Conservation (phyloP, 306 rosid genomes). For the Morella rubra region DNA sequence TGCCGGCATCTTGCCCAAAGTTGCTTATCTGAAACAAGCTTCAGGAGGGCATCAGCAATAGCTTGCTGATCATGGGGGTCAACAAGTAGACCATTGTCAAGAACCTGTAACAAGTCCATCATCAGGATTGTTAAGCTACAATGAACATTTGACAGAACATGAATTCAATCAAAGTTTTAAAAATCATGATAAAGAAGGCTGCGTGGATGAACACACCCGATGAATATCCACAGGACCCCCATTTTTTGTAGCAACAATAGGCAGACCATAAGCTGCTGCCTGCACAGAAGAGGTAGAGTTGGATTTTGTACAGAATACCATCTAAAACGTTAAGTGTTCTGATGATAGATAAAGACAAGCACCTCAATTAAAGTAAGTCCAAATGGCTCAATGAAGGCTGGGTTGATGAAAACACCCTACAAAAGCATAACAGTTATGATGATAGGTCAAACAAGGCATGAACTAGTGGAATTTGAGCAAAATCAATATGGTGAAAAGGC, state of each 20-base stretch:
- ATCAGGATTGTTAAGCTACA: conserved; percentile 5
- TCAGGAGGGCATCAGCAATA: conserved; percentile 60
- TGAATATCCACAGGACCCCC: conserved; percentile 66
- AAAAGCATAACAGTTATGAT: conserved; percentile 2
- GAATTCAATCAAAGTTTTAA: conserved; percentile 5
- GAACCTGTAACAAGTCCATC: conserved; percentile 34
- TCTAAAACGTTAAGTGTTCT: conserved; percentile 1
- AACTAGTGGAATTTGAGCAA: neutral
- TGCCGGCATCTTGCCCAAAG: conserved; percentile 63
- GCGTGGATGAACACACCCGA: conserved; percentile 35
- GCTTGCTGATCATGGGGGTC: conserved; percentile 61
- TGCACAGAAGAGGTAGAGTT: conserved; percentile 19
- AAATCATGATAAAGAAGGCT: conserved; percentile 5
- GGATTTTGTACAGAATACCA: conserved; percentile 10
- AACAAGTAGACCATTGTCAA: conserved; percentile 51
- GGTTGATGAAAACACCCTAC: conserved; percentile 68
- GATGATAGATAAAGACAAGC: conserved; percentile 4
- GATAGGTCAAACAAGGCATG: neutral
- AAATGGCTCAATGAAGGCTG: conserved; percentile 64
- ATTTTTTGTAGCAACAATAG: conserved; percentile 58
- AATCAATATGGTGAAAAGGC: neutral
- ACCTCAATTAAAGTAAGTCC: conserved; percentile 66
- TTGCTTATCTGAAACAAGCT: conserved; percentile 65
- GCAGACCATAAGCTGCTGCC: conserved; percentile 70
- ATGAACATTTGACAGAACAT: conserved; percentile 5